Percentiles rank a stretch among this genome's conserved stretches.
phyloP scores from a whole-genome alignment of 2,329 filamentous ascomycete genomes.

The Penicillium rolfsii region DNA sequence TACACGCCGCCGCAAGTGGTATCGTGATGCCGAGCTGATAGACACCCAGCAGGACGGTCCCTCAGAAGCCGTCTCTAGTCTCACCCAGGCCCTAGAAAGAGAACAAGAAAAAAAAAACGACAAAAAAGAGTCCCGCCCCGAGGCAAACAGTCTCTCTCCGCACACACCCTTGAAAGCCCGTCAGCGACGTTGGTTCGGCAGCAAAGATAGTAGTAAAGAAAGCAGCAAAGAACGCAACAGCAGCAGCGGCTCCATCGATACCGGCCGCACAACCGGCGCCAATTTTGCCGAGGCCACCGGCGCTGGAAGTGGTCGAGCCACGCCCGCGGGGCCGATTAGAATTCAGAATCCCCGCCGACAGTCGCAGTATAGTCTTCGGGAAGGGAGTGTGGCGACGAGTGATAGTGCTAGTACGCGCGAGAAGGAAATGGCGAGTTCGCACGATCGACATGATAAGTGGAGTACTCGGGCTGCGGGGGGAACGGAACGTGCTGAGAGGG shows the following conservation, averaged over 20 bases:
- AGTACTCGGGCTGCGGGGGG: slow-evolving; percentile 58
- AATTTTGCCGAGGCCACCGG: slow-evolving; percentile 11
- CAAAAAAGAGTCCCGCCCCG: slow-evolving; percentile 33
- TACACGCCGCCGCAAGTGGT: slow-evolving; percentile 93
- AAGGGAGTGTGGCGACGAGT: slow-evolving; percentile 34
- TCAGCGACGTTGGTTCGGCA: slow-evolving; percentile 45
- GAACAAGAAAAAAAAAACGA: slow-evolving; percentile 27
- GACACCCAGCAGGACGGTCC: slow-evolving; percentile 61
- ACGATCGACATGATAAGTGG: slow-evolving; percentile 56
- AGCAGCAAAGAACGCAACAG: slow-evolving; percentile 32
- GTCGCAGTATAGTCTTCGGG: slow-evolving; percentile 30
- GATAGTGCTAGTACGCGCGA: slow-evolving; percentile 42
- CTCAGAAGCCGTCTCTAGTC: slow-evolving; percentile 44
- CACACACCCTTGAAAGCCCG: slow-evolving; percentile 36
- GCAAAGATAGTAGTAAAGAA: slow-evolving; percentile 12
- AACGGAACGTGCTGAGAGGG: slow-evolving; percentile 56
- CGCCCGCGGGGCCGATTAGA: slow-evolving; percentile 37
- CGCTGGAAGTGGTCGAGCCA: slow-evolving; percentile 5
- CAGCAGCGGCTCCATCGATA: slow-evolving; percentile 24
- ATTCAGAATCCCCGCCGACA: slow-evolving; percentile 34
- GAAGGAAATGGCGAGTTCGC: slow-evolving; percentile 43
- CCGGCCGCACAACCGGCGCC: slow-evolving; percentile 22
- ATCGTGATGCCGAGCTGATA: slow-evolving; percentile 91
- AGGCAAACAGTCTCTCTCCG: slow-evolving; percentile 34
- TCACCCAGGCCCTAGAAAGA: slow-evolving; percentile 32